These are phyloP conservation scores for Eucalyptus guilfoylei DNA, from an alignment of 345 rosid genomes.

Conservation along the genomic window DNA sequence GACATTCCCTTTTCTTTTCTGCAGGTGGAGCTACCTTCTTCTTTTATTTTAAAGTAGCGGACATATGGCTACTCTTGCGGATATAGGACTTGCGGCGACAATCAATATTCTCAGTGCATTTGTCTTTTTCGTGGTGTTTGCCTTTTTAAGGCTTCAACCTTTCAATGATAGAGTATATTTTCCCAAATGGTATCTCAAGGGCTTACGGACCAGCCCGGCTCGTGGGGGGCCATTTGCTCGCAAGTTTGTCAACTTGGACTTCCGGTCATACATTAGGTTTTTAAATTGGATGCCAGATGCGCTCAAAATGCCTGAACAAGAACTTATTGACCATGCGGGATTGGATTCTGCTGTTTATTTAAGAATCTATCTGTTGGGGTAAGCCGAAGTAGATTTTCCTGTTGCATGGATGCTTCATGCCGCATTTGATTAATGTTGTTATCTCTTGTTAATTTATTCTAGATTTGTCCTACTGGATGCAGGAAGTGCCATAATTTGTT, in stretches of 20 bases:
- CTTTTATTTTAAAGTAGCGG: neutral
- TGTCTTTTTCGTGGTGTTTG: slow-evolving; percentile 67
- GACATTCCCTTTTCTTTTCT: neutral
- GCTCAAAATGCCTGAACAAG: slow-evolving; percentile 87
- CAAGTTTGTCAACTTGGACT: slow-evolving; percentile 67
- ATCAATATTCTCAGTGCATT: slow-evolving; percentile 67
- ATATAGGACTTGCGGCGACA: slow-evolving; percentile 76
- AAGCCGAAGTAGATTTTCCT: neutral
- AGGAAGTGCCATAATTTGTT: neutral
- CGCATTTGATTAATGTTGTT: neutral
- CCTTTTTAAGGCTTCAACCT: slow-evolving; percentile 78
- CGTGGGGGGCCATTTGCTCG: slow-evolving; percentile 36
- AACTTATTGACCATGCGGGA: slow-evolving; percentile 96
- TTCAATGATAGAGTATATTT: slow-evolving; percentile 94
- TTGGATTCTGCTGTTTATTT: slow-evolving; percentile 90
- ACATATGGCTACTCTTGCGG: slow-evolving; percentile 78
- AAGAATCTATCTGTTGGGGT: slow-evolving; percentile 93
- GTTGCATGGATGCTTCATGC: neutral
- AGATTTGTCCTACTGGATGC: neutral
- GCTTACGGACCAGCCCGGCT: slow-evolving; percentile 65
- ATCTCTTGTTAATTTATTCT: neutral
- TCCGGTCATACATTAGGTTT: slow-evolving; percentile 53
- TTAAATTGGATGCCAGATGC: slow-evolving; percentile 95
- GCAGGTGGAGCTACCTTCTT: neutral
- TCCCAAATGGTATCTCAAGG: slow-evolving; percentile 91